Percentiles rank a stretch among this genome's conserved stretches.
Evolutionary conservation across 1,139 yeast genomes (phyloP).

Genomic region (Suhomyces maxii): DNA sequence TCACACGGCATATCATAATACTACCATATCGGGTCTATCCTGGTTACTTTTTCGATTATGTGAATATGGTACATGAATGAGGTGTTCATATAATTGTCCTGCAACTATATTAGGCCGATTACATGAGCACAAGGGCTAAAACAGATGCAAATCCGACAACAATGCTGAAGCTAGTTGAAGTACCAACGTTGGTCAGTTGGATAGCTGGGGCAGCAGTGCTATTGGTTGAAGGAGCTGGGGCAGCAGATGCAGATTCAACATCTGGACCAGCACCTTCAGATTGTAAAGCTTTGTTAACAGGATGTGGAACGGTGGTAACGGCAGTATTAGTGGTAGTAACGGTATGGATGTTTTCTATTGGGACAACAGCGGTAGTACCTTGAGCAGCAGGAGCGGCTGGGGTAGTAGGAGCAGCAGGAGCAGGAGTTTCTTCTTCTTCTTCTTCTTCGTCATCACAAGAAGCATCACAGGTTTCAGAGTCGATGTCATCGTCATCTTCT

Average conservation of each 20-base stretch:
- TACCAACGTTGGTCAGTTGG: slow-evolving; percentile 4
- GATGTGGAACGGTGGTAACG: slow-evolving; percentile 7
- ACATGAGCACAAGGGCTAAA: slow-evolving; percentile 16
- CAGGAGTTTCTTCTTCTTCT: slow-evolving; percentile 1
- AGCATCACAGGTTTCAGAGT: slow-evolving; percentile 1
- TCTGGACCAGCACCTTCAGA: neutral
- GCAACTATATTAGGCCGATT: slow-evolving; percentile 18
- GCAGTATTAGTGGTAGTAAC: slow-evolving; percentile 5
- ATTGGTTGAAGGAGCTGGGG: slow-evolving; percentile 1
- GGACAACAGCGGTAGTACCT: neutral
- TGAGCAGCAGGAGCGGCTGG: slow-evolving; percentile 4
- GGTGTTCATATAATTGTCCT: slow-evolving; percentile 18
- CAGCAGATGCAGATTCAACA: slow-evolving; percentile 3
- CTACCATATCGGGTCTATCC: slow-evolving; percentile 5
- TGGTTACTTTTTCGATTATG: slow-evolving; percentile 5
- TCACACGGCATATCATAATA: slow-evolving; percentile 1
- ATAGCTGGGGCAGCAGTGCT: slow-evolving; percentile 4
- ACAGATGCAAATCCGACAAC: slow-evolving; percentile 12
- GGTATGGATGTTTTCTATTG: slow-evolving; percentile 4
- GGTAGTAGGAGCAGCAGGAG: neutral
- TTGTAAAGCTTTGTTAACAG: slow-evolving; percentile 2
- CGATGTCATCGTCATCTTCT: slow-evolving; percentile 36
- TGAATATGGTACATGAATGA: slow-evolving; percentile 7
- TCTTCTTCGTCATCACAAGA: slow-evolving; percentile 7
- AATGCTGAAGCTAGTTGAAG: slow-evolving; percentile 2